Conservation (phyloP, 2,329 filamentous ascomycete genomes). For the Phyllosticta citrichinensis region DNA sequence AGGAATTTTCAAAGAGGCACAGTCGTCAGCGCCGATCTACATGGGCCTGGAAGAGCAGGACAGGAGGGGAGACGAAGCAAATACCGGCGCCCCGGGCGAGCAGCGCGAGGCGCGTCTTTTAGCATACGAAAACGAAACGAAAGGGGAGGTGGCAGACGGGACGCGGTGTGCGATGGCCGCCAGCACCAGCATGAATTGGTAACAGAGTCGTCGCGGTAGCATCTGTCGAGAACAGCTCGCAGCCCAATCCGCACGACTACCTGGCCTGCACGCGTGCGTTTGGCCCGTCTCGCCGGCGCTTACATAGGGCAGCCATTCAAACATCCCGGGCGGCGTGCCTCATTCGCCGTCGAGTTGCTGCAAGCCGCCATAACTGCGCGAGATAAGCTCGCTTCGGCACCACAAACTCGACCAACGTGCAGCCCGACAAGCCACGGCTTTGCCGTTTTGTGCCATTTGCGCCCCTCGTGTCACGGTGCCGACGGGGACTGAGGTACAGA, state of each 20-base stretch:
- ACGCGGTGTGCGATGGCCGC: not conserved
- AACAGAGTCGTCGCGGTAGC: not conserved
- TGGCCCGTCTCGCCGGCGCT: constrained; percentile 22
- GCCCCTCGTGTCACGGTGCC: not conserved
- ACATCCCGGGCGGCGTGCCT: constrained; percentile 11
- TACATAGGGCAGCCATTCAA: constrained; percentile 22
- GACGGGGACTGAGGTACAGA: not conserved
- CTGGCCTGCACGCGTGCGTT: constrained; percentile 16
- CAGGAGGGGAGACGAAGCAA: not conserved
- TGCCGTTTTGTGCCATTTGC: constrained; percentile 9
- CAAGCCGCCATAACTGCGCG: constrained; percentile 15
- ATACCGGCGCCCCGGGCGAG: constrained; percentile 2
- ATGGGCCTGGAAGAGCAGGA: not conserved
- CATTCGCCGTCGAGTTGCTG: constrained; percentile 19
- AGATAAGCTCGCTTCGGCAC: constrained; percentile 18
- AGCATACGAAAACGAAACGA: constrained; percentile 5
- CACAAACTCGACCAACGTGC: constrained; percentile 15
- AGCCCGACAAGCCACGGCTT: constrained; percentile 15
- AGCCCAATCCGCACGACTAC: constrained; percentile 20
- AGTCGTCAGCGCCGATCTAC: constrained; percentile 7
- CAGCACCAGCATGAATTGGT: not conserved
- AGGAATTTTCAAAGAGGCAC: constrained; percentile 1
- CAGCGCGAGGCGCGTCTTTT: constrained; percentile 4
- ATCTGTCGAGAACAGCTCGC: not conserved
- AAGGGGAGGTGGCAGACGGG: not conserved